Conservation (phyloP, 768 basidiomycete genomes). For the Boletus pseudo-olivaceus region DNA sequence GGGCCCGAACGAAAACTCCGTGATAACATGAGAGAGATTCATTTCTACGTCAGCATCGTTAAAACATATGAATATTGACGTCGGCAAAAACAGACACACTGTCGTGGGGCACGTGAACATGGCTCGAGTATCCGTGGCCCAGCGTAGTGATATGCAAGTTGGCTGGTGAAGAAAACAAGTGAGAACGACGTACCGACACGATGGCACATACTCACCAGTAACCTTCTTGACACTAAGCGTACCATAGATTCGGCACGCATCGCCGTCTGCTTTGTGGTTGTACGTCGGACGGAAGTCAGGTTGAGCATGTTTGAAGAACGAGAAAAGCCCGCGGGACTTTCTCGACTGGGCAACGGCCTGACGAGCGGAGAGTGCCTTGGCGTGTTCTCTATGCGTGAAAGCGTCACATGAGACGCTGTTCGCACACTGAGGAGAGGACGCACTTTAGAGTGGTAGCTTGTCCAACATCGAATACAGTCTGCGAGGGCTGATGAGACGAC, state of each 20-base stretch:
- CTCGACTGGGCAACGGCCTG: constrained; percentile 73
- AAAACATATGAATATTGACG: not conserved
- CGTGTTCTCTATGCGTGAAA: constrained; percentile 50
- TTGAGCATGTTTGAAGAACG: constrained; percentile 43
- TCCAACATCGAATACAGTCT: constrained; percentile 79
- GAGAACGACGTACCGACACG: not conserved
- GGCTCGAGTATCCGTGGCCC: constrained; percentile 90
- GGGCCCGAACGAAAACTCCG: constrained; percentile 95
- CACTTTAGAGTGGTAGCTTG: constrained; percentile 74
- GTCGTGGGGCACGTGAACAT: constrained; percentile 82
- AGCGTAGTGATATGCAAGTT: constrained; percentile 94
- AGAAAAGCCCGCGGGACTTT: constrained; percentile 70
- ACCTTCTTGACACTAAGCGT: constrained; percentile 83
- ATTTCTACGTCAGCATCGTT: constrained; percentile 54
- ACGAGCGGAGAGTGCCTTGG: constrained; percentile 59
- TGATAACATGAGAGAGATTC: constrained; percentile 96
- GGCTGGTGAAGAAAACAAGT: constrained; percentile 37
- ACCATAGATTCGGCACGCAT: constrained; percentile 85
- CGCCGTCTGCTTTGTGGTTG: constrained; percentile 61
- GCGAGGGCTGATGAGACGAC: not conserved
- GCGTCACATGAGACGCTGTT: not conserved
- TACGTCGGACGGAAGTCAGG: constrained; percentile 68
- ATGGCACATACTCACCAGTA: constrained; percentile 50
- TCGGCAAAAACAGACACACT: constrained; percentile 45
- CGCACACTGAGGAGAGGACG: constrained; percentile 9